Percentiles rank a stretch among this genome's conserved stretches.
Conservation (phyloP, 495 filamentous ascomycete genomes). For the Cairneyella variabilis region DNA sequence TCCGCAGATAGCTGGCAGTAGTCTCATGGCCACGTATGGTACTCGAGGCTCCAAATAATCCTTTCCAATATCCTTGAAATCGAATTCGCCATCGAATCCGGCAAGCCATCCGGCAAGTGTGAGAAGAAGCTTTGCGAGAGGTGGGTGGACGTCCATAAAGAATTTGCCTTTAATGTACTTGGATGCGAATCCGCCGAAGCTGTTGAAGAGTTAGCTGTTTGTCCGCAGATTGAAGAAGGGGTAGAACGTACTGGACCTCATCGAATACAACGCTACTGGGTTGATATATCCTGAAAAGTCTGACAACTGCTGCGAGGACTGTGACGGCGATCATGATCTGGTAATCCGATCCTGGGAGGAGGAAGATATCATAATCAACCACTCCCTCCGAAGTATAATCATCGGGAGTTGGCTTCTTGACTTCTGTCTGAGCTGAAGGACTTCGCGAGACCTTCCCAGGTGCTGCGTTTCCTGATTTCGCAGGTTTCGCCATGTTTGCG, state of each 20-base stretch:
- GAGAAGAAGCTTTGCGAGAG: constrained; percentile 93
- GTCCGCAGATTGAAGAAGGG: neutral
- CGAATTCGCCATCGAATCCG: constrained; percentile 91
- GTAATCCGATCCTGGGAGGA: constrained; percentile 78
- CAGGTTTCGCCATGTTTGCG: constrained; percentile 21
- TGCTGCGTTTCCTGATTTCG: constrained; percentile 11
- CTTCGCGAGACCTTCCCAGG: constrained; percentile 2
- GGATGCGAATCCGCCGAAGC: constrained; percentile 94
- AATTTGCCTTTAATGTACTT: constrained; percentile 99
- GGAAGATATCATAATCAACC: constrained; percentile 66
- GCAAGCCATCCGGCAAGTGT: constrained; percentile 94
- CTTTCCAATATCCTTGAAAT: constrained; percentile 99
- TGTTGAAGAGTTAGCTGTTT: constrained; percentile 34
- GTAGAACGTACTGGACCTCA: constrained; percentile 83
- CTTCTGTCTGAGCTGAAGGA: neutral
- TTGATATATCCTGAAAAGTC: constrained; percentile 93
- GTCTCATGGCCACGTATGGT: constrained; percentile 95
- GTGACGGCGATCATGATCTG: constrained; percentile 69
- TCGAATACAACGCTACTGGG: constrained; percentile 97
- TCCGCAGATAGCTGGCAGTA: constrained; percentile 86
- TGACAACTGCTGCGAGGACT: constrained; percentile 70
- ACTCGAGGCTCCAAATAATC: constrained; percentile 94
- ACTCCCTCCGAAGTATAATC: constrained; percentile 66
- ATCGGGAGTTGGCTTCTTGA: constrained; percentile 13
- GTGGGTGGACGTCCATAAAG: constrained; percentile 99